Evolutionary conservation across 352 stramenopile species (phyloP).

Genomic region (Lagenidium sp.): DNA sequence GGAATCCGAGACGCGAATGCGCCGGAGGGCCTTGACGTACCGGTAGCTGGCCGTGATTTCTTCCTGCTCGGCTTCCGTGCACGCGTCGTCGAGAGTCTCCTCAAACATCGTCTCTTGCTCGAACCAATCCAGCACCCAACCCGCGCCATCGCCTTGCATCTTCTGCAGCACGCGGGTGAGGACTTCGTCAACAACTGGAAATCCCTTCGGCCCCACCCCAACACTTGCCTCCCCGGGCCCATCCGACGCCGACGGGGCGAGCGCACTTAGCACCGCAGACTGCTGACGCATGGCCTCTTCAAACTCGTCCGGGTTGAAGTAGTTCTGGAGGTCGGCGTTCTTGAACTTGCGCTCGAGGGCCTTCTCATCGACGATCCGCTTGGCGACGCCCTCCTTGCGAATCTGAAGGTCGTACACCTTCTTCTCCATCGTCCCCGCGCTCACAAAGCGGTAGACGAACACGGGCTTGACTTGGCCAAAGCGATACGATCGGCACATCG

Average conservation of each 20-base stretch:
- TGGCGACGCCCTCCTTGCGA: constrained; percentile 83
- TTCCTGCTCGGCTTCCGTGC: constrained; percentile 51
- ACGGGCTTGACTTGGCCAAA: constrained; percentile 90
- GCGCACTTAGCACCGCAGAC: constrained; percentile 4
- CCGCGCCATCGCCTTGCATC: constrained; percentile 10
- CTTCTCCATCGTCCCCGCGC: constrained; percentile 90
- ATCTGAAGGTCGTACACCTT: constrained; percentile 90
- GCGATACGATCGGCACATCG: constrained; percentile 90
- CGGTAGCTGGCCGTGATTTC: constrained; percentile 63
- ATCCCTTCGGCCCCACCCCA: constrained; percentile 2
- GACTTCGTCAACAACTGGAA: constrained; percentile 39
- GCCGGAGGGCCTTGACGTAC: constrained; percentile 61
- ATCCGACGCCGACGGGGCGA: neutral
- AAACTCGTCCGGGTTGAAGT: constrained; percentile 79
- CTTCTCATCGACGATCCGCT: constrained; percentile 85
- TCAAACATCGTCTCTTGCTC: constrained; percentile 89
- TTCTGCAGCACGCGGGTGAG: constrained; percentile 35
- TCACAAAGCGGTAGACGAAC: constrained; percentile 91
- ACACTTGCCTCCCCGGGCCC: constrained; percentile 6
- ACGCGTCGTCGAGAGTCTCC: constrained; percentile 78
- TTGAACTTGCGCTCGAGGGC: constrained; percentile 80
- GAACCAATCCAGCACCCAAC: constrained; percentile 77
- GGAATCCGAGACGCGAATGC: constrained; percentile 23
- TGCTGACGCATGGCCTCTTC: constrained; percentile 52
- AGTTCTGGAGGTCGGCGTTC: constrained; percentile 70